Conservation (phyloP, 1,284 basidiomycete species). For the Ceratobasidium sp. region DNA sequence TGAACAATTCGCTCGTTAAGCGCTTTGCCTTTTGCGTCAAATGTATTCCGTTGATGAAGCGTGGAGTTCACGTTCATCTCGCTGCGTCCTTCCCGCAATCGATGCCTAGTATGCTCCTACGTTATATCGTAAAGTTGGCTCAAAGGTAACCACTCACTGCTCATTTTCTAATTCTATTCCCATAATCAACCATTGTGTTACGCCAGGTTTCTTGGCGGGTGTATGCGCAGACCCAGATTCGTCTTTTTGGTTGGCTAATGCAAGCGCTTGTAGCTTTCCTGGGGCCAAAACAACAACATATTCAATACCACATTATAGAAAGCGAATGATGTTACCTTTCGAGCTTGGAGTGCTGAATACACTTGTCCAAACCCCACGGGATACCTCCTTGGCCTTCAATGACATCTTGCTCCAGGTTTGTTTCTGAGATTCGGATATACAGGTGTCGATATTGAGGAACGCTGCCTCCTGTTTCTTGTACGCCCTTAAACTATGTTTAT, state of each 20-base stretch:
- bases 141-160: background rate
- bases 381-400: background rate
- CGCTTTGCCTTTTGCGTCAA: background rate
- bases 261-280: background rate
- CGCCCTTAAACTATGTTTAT: background rate
- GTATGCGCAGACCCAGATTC: background rate
- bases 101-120: background rate
- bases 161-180: conserved; percentile 13
- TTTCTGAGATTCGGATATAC: background rate
- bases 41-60: background rate
- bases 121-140: too few relatives aligned
- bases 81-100: background rate
- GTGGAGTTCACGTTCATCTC: background rate
- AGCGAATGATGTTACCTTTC: background rate
- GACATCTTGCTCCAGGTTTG: background rate
- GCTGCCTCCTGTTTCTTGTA: background rate
- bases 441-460: background rate
- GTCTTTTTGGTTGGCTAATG: background rate
- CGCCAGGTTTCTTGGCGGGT: background rate
- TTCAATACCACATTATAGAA: background rate
- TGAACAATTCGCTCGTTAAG: background rate
- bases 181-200: background rate
- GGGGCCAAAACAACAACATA: background rate
- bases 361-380: background rate
- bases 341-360: conserved; percentile 6